Base-by-base conservation (phyloP, 352 stramenopile genomes). In the Pythium brassicae region DNA sequence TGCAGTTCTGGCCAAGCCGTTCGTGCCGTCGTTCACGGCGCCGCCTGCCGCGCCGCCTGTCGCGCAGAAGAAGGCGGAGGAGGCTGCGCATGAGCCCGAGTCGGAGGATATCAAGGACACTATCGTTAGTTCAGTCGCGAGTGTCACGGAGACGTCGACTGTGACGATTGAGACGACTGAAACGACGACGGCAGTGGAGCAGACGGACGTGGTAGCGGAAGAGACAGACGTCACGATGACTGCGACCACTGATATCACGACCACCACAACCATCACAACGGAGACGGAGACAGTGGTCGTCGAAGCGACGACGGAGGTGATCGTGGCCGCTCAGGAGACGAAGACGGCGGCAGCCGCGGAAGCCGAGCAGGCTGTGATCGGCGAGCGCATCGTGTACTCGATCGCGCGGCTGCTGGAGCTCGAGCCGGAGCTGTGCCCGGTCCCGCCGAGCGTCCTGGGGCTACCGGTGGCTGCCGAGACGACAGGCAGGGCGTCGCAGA, bases 361-460 rank as follows among this genome's bases (percentile, higher is more conserved):
- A 17, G 60, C 74, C 4, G 61, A 81, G 53, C 61, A 79, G 55
- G 60, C 61, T 25, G 66, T 72, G 53, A 82, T 80, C 37, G 59
- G 62, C 12, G 74, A 74, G 50, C 78, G 79, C 42, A 81, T 89
- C 63, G 72, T 87, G 46, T 92, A 89, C 66, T 88, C 83, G 22
- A 88, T 92, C 45, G 75, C 82, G 23, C 68, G 89, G 57, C 55
- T 92, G 53, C 68, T 92, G 0, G 74, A 84, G 62, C 76, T 92
- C 67, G 78, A 90, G 50, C 79, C 79, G 7, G 70, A 77, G 47
- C 57, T 55, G 29, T 87, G 72, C 17, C 63, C 63, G 12, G 75
- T 89, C 45, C 83, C 83, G 7, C 57, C 72, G 12, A 58, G 72
- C 14, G 69, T 92, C 22, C 71, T 85, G 32, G 70, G 69, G 2